phyloP scores from a whole-genome alignment of 2,329 filamentous ascomycete species.

The Biscogniauxia mediterranea region DNA sequence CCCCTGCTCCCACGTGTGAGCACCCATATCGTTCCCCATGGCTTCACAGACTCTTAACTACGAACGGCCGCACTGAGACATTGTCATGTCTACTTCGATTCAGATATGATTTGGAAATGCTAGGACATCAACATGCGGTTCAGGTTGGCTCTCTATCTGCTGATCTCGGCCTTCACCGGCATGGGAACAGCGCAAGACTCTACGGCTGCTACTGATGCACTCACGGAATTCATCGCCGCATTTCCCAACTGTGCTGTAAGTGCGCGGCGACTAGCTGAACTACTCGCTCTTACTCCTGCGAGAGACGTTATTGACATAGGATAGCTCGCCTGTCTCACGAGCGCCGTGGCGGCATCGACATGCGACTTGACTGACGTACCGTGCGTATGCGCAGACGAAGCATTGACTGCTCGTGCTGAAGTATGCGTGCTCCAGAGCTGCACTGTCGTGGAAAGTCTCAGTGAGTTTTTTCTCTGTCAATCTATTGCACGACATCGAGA shows the following conservation, averaged over 20 bases:
- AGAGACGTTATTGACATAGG: background rate
- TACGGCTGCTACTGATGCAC: background rate
- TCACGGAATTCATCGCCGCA: conserved; percentile 1
- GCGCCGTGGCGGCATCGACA: conserved; percentile 8
- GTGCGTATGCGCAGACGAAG: conserved; percentile 13
- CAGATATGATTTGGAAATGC: background rate
- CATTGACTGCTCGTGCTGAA: conserved; percentile 1
- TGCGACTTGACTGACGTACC: conserved; percentile 10
- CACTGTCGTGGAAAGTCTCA: conserved; percentile 5
- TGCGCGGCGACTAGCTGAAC: background rate
- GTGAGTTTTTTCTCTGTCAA: conserved; percentile 2
- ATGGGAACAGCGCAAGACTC: conserved; percentile 1
- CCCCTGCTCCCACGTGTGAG: background rate
- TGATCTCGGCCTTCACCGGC: background rate
- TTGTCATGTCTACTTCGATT: background rate
- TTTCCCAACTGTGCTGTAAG: conserved; percentile 7
- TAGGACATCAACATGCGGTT: background rate
- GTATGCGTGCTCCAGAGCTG: conserved; percentile 10
- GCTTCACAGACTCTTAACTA: background rate
- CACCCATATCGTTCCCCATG: background rate
- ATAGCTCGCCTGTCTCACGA: conserved; percentile 12
- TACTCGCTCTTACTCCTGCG: background rate
- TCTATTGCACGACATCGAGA: too few species aligned
- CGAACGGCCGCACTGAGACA: background rate
- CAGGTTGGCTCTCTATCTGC: background rate